These are phyloP conservation scores for Dioszegia hungarica DNA, from an alignment of 768 basidiomycete species.

Conservation along the genomic window DNA sequence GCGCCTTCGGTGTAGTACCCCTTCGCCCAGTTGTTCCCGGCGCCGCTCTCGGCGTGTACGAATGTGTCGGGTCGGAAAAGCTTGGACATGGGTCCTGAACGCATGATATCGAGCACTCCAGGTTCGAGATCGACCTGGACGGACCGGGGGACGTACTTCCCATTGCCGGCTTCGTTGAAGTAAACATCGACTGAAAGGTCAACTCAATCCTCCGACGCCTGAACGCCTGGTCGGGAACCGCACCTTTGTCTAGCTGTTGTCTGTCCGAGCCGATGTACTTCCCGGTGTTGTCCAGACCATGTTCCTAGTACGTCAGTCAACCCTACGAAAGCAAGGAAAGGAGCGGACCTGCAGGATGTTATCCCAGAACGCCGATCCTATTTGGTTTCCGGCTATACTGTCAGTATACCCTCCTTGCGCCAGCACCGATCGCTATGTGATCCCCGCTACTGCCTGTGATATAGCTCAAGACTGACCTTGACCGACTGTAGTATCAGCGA, in stretches of 20 bases:
- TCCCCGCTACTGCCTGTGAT: neutral
- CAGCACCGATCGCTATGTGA: neutral
- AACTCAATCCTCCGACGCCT: neutral
- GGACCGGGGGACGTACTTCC: slow-evolving; percentile 83
- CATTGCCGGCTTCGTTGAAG: slow-evolving; percentile 63
- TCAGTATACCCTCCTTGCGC: neutral
- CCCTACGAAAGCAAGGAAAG: slow-evolving; percentile 47
- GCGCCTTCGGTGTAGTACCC: slow-evolving; percentile 81
- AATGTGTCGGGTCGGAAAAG: slow-evolving; percentile 88
- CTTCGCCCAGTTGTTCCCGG: slow-evolving; percentile 95
- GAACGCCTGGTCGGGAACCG: slow-evolving; percentile 25
- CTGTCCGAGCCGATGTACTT: slow-evolving; percentile 67
- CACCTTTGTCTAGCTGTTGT: slow-evolving; percentile 67
- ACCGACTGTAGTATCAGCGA: neutral
- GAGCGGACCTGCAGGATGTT: slow-evolving; percentile 67
- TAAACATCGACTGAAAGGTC: slow-evolving; percentile 61
- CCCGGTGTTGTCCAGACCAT: slow-evolving; percentile 38
- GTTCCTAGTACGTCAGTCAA: slow-evolving; percentile 27
- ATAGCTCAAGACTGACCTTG: slow-evolving; percentile 9
- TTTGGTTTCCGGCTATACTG: slow-evolving; percentile 31
- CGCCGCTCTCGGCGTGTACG: slow-evolving; percentile 59
- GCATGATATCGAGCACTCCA: slow-evolving; percentile 75
- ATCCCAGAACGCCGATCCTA: slow-evolving; percentile 67
- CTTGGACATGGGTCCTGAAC: slow-evolving; percentile 63
- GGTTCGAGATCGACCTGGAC: slow-evolving; percentile 86